phyloP scores from a whole-genome alignment of 2,329 filamentous ascomycete species.

The Remersonia thermophila region DNA sequence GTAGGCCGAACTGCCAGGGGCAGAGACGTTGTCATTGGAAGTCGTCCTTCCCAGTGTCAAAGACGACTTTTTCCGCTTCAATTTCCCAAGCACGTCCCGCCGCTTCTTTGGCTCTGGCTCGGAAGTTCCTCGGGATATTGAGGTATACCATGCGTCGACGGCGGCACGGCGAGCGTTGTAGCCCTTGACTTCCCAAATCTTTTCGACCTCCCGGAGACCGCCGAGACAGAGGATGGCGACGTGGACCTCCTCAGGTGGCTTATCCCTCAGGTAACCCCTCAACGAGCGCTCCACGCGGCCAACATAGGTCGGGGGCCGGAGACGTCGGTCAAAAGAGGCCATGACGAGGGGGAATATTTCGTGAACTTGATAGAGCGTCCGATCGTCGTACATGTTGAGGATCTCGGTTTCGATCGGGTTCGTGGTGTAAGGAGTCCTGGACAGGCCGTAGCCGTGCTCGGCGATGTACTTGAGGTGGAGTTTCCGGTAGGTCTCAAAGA shows the following conservation, averaged over 20 bases:
- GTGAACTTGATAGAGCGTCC: slow-evolving; percentile 49
- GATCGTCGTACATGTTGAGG: slow-evolving; percentile 53
- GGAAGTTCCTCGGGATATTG: slow-evolving; percentile 32
- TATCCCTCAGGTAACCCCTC: slow-evolving; percentile 51
- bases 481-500: slow-evolving; percentile 52
- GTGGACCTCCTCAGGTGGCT: slow-evolving; percentile 50
- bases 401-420: slow-evolving; percentile 51
- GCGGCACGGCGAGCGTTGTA: slow-evolving; percentile 48
- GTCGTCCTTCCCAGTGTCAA: slow-evolving; percentile 23
- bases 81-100: slow-evolving; percentile 34
- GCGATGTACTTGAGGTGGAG: slow-evolving; percentile 45
- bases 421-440: slow-evolving; percentile 41
- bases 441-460: slow-evolving; percentile 40
- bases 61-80: slow-evolving; percentile 48
- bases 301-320: slow-evolving; percentile 52
- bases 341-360: slow-evolving; percentile 53
- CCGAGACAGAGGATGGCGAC: slow-evolving; percentile 48
- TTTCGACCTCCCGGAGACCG: slow-evolving; percentile 49
- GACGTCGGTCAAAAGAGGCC: slow-evolving; percentile 49
- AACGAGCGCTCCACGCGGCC: slow-evolving; percentile 50
- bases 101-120: slow-evolving; percentile 37
- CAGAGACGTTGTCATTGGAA: slow-evolving; percentile 6
- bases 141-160: slow-evolving; percentile 48
- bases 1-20: slow-evolving; percentile 6
- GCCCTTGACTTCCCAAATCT: slow-evolving; percentile 54